Evolutionary conservation across 208 protist species (phyloP), one percentile per base, ranked within the genome.

Genomic region (Crithidia expoeki): DNA sequence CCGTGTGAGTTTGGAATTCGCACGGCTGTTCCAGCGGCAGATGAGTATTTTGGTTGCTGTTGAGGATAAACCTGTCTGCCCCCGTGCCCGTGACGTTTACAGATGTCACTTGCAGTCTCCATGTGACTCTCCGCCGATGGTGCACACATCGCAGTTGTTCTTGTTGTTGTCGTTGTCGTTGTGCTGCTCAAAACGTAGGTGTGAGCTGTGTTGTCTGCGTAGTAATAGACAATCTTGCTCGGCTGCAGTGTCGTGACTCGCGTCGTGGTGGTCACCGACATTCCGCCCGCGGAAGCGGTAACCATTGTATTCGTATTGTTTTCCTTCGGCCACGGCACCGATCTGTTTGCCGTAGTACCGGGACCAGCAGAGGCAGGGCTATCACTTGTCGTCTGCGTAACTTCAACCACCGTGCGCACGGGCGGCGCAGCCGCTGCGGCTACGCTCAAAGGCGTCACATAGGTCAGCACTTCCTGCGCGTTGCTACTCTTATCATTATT

Each of bases 191-290:
- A 30, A 3, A 71, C 55, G 55, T 71, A 71, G 42, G 55, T 62
- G 53, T 63, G 65, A 19, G 7, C 17, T 4, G 65, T 63, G 55
- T 71, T 23, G 32, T 71, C 65, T 11, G 65, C 32, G 65, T 71
- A 71, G 38, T 62, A 23, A 44, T 71, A 71, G 9, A 62, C 38
- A 34, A 71, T 63, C 42, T 62, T 71, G 33, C 53, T 56, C 7
- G 65, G 65, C 65, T 69, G 63, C 63, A 69, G n/a, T 4, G 36
- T 62, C 27, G 61, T 51, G 5, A 70, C 49, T 4, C 42, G 67
- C 14, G 69, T 69, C 17, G 33, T 69, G 33, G 64, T 74, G 33
- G 64, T 74, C 36, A 49, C 36, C 36, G 64, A 60, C 23, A 23
- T 38, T n/a, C 46, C 38, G 49, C 17, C 33, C n/a, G 7, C 56